A percentile compares a stretch with the other conserved stretches of the same genome.
phyloP scores from a whole-genome alignment of 192 early-diverging fungal genomes.

The Coemansia sp. region DNA sequence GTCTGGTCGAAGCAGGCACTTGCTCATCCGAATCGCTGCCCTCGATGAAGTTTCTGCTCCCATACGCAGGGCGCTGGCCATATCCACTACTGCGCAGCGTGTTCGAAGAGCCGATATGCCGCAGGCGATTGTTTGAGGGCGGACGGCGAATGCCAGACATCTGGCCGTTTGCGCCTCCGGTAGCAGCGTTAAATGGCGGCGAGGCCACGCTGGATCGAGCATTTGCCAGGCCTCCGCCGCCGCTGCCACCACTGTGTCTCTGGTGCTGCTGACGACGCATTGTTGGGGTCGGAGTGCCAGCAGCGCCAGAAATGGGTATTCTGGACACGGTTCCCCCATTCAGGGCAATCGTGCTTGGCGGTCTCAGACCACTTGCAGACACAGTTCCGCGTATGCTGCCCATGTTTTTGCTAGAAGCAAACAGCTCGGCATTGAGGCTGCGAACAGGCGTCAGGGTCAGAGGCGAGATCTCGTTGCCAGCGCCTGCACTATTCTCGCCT shows the following conservation, averaged over 20 bases:
- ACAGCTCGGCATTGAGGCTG: conserved; percentile 8
- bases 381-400: neutral
- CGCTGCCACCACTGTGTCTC: neutral
- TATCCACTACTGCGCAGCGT: neutral
- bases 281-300: neutral
- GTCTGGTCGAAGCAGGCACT: neutral
- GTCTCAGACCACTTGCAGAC: neutral
- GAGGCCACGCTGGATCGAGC: neutral
- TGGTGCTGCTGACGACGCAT: neutral
- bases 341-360: conserved; percentile 1
- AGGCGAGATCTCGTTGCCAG: conserved; percentile 9
- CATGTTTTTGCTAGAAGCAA: neutral
- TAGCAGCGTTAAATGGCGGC: neutral
- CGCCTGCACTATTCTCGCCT: neutral
- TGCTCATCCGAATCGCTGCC: conserved; percentile 1
- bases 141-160: neutral
- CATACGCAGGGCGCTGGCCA: neutral
- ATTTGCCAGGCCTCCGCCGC: neutral
- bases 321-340: neutral
- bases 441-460: conserved; percentile 3
- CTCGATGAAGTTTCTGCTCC: neutral
- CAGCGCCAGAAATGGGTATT: neutral
- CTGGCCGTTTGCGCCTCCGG: neutral
- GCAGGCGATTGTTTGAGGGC: neutral
- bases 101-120: neutral